Evolutionary conservation across 768 basidiomycete species (phyloP).

Genomic region (Hypholoma fasciculare): DNA sequence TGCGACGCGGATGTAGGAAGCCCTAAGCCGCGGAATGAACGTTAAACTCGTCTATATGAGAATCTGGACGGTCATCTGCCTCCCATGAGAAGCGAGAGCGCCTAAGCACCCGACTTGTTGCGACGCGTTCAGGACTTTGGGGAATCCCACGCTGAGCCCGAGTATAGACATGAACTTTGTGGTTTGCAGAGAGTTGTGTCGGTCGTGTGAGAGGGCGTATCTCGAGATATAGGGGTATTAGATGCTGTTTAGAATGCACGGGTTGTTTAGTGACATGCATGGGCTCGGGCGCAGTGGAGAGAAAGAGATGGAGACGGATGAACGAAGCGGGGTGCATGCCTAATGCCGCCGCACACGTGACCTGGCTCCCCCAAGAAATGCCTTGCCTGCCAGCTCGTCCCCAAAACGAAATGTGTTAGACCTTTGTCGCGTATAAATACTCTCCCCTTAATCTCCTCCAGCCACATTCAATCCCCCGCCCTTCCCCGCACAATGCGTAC

Average conservation of each 20-base stretch:
- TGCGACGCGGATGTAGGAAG: too few relatives aligned
- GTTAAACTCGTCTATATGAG: not conserved
- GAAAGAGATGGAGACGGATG: not conserved
- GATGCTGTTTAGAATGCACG: not conserved
- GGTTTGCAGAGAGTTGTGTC: not conserved
- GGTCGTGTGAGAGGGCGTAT: not conserved
- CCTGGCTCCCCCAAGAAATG: slow-evolving; percentile 27
- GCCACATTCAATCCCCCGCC: slow-evolving; percentile 13
- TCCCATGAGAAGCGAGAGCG: not conserved
- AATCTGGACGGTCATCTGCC: not conserved
- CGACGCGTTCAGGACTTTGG: slow-evolving; percentile 4
- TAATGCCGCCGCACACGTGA: slow-evolving; percentile 16
- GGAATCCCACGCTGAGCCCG: slow-evolving; percentile 19
- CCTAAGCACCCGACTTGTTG: not conserved
- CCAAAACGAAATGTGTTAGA: slow-evolving; percentile 22
- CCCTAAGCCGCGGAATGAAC: too few relatives aligned
- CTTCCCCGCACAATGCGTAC: slow-evolving; percentile 36
- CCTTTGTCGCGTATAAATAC: slow-evolving; percentile 28
- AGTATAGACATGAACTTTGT: slow-evolving; percentile 6
- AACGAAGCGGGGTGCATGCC: not conserved
- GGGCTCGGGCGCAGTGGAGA: not conserved
- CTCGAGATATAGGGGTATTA: not conserved
- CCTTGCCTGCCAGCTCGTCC: slow-evolving; percentile 7
- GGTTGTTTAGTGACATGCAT: too few relatives aligned
- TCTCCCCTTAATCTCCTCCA: slow-evolving; percentile 13